Base-by-base conservation (phyloP, 345 rosid species). In the Conringia planisiliqua region DNA sequence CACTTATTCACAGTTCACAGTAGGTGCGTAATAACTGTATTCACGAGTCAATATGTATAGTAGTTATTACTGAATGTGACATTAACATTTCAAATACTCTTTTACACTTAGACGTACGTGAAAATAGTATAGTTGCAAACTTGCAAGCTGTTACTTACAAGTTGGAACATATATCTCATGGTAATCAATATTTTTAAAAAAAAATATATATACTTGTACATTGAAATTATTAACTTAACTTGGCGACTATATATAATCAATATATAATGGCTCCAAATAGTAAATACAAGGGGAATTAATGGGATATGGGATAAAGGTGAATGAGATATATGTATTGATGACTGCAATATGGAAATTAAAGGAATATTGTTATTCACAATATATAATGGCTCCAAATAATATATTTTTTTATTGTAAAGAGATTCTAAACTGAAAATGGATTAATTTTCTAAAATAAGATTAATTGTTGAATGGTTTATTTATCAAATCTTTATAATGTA, bases 51-150 rank as follows among this genome's bases (percentile, higher is more conserved):
- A 33, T 48, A 22, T 69, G n/a, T 17, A 42, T 29, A 55, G 40
- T 29, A 55, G 40, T 42, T 56, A 69, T 57, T 29, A 43, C 10
- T 29, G 30, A 29, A 40, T 33, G 63, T 55, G 72, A 36, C 40
- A 65, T 65, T 73, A 56, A 73, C 58, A 65, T 64, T 56, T 27
- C 66, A 73, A 73, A 48, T 12, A 73, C 71, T 73, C n/a, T 33
- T 43, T 64, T 24, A 43, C 16, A 64, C 9, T 47, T 55, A 72
- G 61, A 42, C 62, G 24, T 54, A 33, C n/a, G n/a, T n/a, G n/a
- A n/a, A 38, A 40, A 42, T 39, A 17, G 17, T 51, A 51, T 39
- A 3, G 42, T 62, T 63, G 22, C 60, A 26, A 42, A 2, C 27
- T 62, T 63, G 16, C 60, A 48, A 71, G 50, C 48, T 60, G 57